Conservation (phyloP, 345 rosid species). For the Jatropha curcas region DNA sequence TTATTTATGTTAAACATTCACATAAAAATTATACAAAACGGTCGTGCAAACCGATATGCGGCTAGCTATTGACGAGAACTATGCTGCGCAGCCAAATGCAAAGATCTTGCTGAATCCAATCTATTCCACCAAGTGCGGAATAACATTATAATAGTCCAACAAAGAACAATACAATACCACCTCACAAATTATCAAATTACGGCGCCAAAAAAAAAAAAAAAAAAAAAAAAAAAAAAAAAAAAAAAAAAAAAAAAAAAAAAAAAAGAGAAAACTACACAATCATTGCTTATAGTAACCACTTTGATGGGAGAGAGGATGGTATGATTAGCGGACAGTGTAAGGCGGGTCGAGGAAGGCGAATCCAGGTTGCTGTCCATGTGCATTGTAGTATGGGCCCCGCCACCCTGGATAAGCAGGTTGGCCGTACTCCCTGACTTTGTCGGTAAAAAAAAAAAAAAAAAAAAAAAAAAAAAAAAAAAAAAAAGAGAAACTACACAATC, state of each 20-base stretch:
- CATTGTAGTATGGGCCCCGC: slow-evolving; percentile 86
- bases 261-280: slow-evolving; percentile 14
- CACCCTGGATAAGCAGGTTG: slow-evolving; percentile 89
- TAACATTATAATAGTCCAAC: no score
- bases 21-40: background rate
- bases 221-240: no score
- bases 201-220: background rate
- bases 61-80: background rate
- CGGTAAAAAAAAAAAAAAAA: no score
- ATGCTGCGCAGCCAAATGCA: slow-evolving; percentile 6
- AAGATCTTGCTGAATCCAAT: slow-evolving; percentile 11
- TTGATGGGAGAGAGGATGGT: slow-evolving; percentile 72
- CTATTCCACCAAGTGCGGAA: background rate
- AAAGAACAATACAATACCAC: background rate
- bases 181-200: background rate
- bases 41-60: background rate
- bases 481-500: slow-evolving; percentile 17
- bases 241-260: no score
- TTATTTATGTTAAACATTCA: slow-evolving; percentile 1
- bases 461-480: no score
- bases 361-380: slow-evolving; percentile 67
- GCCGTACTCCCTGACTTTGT: slow-evolving; percentile 63
- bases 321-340: slow-evolving; percentile 67
- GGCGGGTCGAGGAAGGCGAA: slow-evolving; percentile 78
- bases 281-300: slow-evolving; percentile 79